Base-by-base conservation (phyloP, 805 yeast genomes). In the Hagleromyces aurorensis region DNA sequence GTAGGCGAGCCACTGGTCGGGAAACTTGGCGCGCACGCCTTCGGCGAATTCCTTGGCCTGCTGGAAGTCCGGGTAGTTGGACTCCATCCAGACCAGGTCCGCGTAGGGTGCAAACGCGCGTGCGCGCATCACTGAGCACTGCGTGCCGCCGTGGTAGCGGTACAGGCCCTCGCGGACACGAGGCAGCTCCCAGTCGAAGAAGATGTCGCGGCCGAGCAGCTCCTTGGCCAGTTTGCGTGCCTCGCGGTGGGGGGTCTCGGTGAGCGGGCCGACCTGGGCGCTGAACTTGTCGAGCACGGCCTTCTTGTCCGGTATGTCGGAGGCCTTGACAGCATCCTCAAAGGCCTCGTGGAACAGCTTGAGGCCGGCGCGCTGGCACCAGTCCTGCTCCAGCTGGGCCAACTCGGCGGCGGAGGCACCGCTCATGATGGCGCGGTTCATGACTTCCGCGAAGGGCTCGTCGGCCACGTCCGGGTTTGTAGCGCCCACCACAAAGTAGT, bases 81-180 rank as follows among this genome's bases (percentile, higher is more conserved):
- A 79, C 69, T 89, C 97, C 96, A 89, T 87, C 97, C 97, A 89
- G 48, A 87, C 78, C 66, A 89, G 69, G 62, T 87, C 97, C 24
- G 94, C 86, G 61, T 79, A 89, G 40, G 96, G 96, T 32, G 96
- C 87, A 58, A 69, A 89, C 17, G 95, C 93, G 53, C 94, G 75
- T 40, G 94, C 96, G 59, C 97, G 78, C 78, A 85, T 89, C 30
- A 89, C 81, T 29, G 97, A 96, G 70, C 96, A 86, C 67, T 84
- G 87, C 38, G 96, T 84, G 50, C 97, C 97, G 51, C 97, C 97
- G 52, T 67, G 69, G 76, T 85, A 87, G 55, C 95, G 75, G 76
- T 89, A 89, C 74, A 82, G 83, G 48, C 97, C 97, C 67, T 89
- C 97, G 59, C 96, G 74, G 41, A 83, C 94, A 61, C 96, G 78